Evolutionary conservation across 2,329 filamentous ascomycete genomes (phyloP), one percentile per base, ranked within the genome.

Genomic region (Claviceps sp.): DNA sequence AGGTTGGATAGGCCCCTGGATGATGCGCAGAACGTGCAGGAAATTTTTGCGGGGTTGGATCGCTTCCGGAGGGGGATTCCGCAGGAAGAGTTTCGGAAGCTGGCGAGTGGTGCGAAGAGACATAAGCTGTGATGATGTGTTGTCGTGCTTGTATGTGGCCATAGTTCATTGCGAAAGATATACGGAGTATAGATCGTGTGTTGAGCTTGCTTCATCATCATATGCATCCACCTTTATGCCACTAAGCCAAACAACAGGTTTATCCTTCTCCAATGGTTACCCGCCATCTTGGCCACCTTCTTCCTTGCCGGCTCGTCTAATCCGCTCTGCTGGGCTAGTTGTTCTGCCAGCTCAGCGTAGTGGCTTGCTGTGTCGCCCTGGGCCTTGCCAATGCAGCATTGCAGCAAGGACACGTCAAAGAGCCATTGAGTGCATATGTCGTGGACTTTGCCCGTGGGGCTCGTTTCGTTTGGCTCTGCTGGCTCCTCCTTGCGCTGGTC

Each of bases 71-170:
- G 71, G 55, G 89, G 89, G 0, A 75, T 89, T 44, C 93, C 93
- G 20, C 89, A 96, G 73, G 78, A 85, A 66, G 88, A 97, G 73
- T 97, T 97, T 65, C 72, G 76, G 62, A 90, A 86, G 75, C 72
- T 97, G 64, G 88, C 88, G 1, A 81, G 75, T 56, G 89, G 91
- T 13, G 81, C 93, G 76, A 97, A 96, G 80, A 88, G 84, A 65
- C 93, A 98, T 71, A 97, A 97, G 73, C 71, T 97, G 66, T 95
- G 20, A 51, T 1, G 20, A 13, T 16, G 37, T 16, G n/a, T 52
- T n/a, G 44, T 9, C 18, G 37, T 20, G 41, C 18, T 34, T 4
- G 9, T 34, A 11, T 30, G 26, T 34, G 30, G 9, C 9, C 30
- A 11, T 34, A 9, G 30, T 34, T 34, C 24, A 26, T 26, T 34